Conservation (phyloP, 257 asterid species). For the Nicotiana benthamiana region DNA sequence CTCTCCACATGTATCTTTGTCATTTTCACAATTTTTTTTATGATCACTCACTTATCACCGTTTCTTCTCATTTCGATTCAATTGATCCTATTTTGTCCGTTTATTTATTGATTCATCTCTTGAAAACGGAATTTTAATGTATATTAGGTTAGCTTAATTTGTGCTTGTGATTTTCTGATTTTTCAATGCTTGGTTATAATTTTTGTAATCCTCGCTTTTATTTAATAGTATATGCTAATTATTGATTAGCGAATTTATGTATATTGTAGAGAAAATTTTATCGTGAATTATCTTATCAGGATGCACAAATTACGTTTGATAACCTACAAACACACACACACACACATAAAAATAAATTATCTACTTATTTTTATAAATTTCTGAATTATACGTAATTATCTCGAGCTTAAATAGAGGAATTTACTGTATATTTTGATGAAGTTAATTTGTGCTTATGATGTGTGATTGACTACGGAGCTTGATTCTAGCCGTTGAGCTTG, state of each 20-base stretch:
- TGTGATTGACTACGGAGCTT: neutral
- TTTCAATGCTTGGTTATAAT: neutral
- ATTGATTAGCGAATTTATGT: neutral
- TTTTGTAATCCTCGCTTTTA: neutral
- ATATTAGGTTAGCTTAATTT: conserved; percentile 5
- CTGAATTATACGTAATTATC: neutral
- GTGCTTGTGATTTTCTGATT: conserved; percentile 6
- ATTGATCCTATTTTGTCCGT: neutral
- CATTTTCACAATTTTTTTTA: neutral
- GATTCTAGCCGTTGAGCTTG: neutral
- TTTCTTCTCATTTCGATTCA: neutral
- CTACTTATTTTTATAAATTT: neutral
- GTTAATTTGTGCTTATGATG: neutral
- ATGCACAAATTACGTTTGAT: no score
- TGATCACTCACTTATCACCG: neutral
- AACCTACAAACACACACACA: no score
- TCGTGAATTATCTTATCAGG: neutral
- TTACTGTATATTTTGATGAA: neutral
- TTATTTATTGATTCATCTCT: neutral
- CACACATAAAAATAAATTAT: no score
- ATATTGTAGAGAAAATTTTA: neutral
- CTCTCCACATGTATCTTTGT: neutral
- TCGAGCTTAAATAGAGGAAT: neutral
- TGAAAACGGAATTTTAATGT: neutral
- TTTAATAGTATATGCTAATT: neutral